Conservation (phyloP, 2,329 filamentous ascomycete species). For the Curvularia eragrostidis region DNA sequence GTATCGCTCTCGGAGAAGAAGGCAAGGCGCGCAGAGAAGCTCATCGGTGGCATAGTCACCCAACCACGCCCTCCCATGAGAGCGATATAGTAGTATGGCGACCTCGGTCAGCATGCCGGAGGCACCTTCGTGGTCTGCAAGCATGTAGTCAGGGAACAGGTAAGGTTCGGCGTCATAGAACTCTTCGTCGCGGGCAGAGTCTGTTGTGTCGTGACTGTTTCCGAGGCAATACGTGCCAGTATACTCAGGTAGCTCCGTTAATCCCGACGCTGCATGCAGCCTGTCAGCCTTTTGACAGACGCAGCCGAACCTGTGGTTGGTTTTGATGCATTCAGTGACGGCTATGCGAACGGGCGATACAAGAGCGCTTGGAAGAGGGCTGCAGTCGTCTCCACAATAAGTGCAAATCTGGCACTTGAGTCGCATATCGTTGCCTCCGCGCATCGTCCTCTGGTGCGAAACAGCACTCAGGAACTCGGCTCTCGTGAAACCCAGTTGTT, state of each 20-base stretch:
- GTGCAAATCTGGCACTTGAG: not conserved
- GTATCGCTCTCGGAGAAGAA: not conserved
- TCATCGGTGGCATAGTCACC: not conserved
- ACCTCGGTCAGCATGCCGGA: not conserved
- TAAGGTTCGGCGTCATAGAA: not conserved
- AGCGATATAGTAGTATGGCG: not conserved
- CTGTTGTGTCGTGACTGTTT: not conserved
- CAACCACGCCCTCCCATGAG: not conserved
- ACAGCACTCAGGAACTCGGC: not conserved
- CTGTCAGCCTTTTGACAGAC: not conserved
- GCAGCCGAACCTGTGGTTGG: not conserved
- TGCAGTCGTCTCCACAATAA: not conserved
- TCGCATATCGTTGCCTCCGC: not conserved
- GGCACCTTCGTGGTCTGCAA: not conserved
- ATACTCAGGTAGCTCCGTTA: not conserved
- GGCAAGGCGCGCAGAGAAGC: not conserved
- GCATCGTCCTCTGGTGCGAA: not conserved
- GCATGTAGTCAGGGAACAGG: not conserved
- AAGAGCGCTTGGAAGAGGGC: not conserved
- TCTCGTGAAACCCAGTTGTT: not conserved
- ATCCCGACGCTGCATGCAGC: too few species aligned
- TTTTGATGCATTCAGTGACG: not conserved
- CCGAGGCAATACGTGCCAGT: not conserved
- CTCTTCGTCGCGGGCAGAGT: not conserved
- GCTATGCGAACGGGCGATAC: not conserved